These are phyloP conservation scores for Pelargonium citronellum DNA, from an alignment of 441 rosid species.

Conservation along the genomic window DNA sequence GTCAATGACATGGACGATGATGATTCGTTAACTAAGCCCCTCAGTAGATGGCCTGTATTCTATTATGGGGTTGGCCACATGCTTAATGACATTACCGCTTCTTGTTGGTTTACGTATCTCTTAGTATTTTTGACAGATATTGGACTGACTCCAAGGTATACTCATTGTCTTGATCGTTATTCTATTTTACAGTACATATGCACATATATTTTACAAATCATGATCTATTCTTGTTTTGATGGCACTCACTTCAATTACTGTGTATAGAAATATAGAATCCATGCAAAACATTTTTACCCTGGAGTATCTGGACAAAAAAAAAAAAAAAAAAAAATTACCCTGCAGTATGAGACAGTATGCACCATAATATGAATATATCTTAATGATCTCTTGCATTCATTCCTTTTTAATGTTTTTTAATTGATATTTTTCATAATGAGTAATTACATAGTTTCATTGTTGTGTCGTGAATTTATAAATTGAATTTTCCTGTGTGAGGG, in stretches of 20 bases:
- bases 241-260: no score
- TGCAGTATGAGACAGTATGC: background rate
- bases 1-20: conserved; percentile 39
- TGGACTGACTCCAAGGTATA: conserved; percentile 72
- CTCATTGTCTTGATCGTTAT: background rate
- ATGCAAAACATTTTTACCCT: no score
- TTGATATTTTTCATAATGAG: background rate
- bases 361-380: background rate
- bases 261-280: no score
- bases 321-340: no score
- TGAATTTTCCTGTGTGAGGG: background rate
- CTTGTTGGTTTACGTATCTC: conserved; percentile 97
- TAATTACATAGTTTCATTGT: background rate
- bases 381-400: no score
- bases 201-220: background rate
- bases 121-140: conserved; percentile 75
- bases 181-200: background rate
- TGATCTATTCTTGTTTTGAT: no score
- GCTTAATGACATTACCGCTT: conserved; percentile 93
- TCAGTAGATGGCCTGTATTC: conserved; percentile 64
- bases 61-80: conserved; percentile 89
- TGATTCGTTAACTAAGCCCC: conserved; percentile 40
- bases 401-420: background rate
- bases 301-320: background rate
- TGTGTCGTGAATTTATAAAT: background rate